Base-by-base conservation (phyloP, 2,329 filamentous ascomycete genomes). In the Byssochlamys sp. region DNA sequence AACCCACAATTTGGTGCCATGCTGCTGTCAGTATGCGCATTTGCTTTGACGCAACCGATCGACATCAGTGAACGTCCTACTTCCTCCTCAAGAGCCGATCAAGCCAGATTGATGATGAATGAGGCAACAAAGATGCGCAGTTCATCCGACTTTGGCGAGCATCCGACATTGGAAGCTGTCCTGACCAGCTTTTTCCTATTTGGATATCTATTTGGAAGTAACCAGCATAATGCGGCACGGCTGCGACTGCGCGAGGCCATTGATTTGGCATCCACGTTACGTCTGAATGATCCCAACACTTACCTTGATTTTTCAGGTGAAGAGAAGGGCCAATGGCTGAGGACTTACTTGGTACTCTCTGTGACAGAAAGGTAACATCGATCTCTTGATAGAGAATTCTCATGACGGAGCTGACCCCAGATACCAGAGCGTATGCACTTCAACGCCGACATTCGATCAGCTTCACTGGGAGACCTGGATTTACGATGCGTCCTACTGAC, bases 131-230 rank as follows among this genome's bases (percentile, higher is more conserved):
- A 72, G 55, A 76, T 77, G 73, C 69, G 74, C 26, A 73, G 73
- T 50, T 71, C 69, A 10, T 75, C 72, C 12, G 74, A 76, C 50
- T 73, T 73, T 55, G 70, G 70, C 2, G 75, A 76, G 53, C 65
- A 71, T 35, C 74, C 75, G 1, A 75, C 74, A 1, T 66, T 77
- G 11, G 69, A 71, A 53, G 71, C 73, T 0, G 70, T 76, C 24
- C 83, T 85, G 58, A 89, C 87, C 24, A 90, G 86, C 63, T 90
- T 88, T 71, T 90, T 91, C 71, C 71, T 91, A 26, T 91, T 89
- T 65, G 86, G 82, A 31, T 88, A 84, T 66, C 81, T 87, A 67
- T 87, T 87, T 65, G 84, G 82, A 19, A 78, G 88, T 54, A 87
- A 90, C 60, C 79, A 87, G 70, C 87, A 90, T 69, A 86, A 89